Percentiles rank a stretch among this genome's conserved stretches.
Evolutionary conservation across 148 eudicot species (phyloP).

Genomic region (Cornus controversa): DNA sequence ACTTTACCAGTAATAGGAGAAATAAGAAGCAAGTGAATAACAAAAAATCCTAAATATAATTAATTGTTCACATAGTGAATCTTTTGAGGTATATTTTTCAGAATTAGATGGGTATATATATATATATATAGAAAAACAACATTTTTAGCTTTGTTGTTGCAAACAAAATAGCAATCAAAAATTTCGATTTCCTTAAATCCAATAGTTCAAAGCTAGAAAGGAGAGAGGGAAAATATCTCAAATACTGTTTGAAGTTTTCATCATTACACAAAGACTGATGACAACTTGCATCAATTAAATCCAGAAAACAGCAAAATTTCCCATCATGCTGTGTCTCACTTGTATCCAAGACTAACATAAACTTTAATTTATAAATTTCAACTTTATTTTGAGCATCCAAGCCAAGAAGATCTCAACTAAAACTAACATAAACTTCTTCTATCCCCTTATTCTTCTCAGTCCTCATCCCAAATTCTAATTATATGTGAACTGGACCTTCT

Average conservation of each 20-base stretch:
- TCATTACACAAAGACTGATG: background rate
- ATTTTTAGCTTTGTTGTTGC: background rate
- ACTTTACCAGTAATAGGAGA: background rate
- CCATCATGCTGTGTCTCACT: background rate
- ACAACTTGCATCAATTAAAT: background rate
- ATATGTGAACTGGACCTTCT: no score
- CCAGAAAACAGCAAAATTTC: background rate
- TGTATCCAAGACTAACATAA: background rate
- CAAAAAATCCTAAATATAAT: background rate
- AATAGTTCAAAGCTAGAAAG: no score
- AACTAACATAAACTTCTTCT: no score
- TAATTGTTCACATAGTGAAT: background rate
- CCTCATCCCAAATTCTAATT: no score
- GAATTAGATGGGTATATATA: no score
- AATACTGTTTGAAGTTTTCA: background rate
- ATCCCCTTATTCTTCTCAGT: no score
- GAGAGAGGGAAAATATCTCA: no score
- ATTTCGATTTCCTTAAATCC: no score
- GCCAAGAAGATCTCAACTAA: background rate
- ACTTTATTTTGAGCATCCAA: no score
- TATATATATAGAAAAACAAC: no score
- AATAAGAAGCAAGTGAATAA: slow-evolving; percentile 1
- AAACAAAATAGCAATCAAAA: no score
- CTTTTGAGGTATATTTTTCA: no score
- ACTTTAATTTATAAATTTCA: background rate